These are phyloP conservation scores for Rhizoclosmatium globosum DNA, from an alignment of 192 early-diverging fungal species.

Conservation along the genomic window DNA sequence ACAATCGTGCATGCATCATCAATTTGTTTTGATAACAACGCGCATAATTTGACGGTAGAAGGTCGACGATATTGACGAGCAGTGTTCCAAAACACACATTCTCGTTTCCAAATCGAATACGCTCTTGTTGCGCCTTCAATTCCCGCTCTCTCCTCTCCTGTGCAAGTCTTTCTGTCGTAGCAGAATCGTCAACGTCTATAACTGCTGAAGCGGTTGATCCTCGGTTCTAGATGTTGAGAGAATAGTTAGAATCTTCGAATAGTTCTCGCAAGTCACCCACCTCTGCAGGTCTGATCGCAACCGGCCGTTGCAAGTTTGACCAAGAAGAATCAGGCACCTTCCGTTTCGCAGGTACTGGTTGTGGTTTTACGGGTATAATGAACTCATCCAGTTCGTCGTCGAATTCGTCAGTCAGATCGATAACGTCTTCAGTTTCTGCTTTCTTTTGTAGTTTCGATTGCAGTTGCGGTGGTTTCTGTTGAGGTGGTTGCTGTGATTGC, in stretches of 20 bases:
- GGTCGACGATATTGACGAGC: constrained; percentile 3
- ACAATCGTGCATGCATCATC: constrained; percentile 35
- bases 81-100: constrained; percentile 44
- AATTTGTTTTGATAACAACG: constrained; percentile 20
- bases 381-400: constrained; percentile 16
- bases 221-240: too few species aligned
- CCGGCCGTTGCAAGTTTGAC: too few species aligned
- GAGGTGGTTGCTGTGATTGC: background rate
- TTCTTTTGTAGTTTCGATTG: background rate
- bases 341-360: background rate
- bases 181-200: constrained; percentile 49
- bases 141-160: constrained; percentile 1
- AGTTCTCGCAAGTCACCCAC: too few species aligned
- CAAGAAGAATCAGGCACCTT: background rate
- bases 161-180: constrained; percentile 26
- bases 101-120: background rate
- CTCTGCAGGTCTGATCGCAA: too few species aligned
- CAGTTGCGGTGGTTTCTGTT: background rate
- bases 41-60: constrained; percentile 29
- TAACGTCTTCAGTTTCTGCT: background rate
- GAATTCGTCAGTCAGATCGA: background rate
- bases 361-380: background rate
- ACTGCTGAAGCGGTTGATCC: constrained; percentile 16
- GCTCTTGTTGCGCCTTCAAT: background rate
- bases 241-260: too few species aligned